Evolutionary conservation across 2,329 filamentous ascomycete genomes (phyloP), one percentile per base, ranked within the genome.

Genomic region (Nothophoma quercina): DNA sequence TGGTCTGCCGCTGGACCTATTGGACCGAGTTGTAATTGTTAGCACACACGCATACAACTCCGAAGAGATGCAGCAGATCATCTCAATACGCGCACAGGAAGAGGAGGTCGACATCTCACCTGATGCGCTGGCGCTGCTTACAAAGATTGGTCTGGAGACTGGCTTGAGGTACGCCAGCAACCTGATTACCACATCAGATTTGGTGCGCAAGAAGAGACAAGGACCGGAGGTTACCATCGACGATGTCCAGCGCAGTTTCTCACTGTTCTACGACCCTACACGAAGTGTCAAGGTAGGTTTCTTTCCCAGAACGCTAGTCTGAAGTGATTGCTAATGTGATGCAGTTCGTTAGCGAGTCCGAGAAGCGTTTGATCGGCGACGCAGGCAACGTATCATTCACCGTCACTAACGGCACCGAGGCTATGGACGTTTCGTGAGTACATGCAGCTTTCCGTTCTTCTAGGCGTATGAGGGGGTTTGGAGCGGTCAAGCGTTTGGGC

Each of bases 131-230:
- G 93, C 93, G 1, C 84, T 99, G 12, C 84, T 99, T 29, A 96
- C 95, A 57, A 98, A 98, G 81, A 96, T 98, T 66, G 95, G 93
- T 23, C 85, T 93, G 68, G 95, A 99, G 75, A 88, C 92, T 1
- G 93, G 93, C 19, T 82, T 99, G 42, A 85, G 95, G 64, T 99
- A 99, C 73, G 93, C 93, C n/a, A 96, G 91, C 79, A 97, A 99
- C 73, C 87, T 99, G 49, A 97, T 99, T 76, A 96, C 90, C 18
- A 97, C 95, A 1, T 95, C 91, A 5, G 89, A 96, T 74, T 84
- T 99, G 35, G 83, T 98, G 41, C 87, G 86, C 57, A 87, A 90
- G 67, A 98, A 97, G 83, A 86, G 93, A 61, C 89, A 87, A 69
- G 88, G 89, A 13, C 91, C 90, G 75, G 88, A 93, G 68, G 90